phyloP scores from a whole-genome alignment of 2,329 filamentous ascomycete species.

The Colletotrichum brevisporum region DNA sequence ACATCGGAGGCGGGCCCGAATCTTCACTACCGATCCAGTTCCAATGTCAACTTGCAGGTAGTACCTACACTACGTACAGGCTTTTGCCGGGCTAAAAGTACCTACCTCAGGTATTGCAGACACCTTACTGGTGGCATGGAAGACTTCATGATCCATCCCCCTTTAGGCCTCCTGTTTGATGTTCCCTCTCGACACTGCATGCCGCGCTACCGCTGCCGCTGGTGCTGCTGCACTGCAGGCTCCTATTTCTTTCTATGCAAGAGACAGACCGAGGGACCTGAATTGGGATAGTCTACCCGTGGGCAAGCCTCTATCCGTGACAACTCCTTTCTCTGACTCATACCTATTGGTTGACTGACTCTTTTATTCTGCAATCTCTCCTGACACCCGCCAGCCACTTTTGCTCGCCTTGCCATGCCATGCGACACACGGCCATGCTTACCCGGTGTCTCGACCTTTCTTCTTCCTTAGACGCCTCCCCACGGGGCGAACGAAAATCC shows the following conservation, averaged over 20 bases:
- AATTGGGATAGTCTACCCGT: conserved; percentile 14
- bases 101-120: too few relatives aligned
- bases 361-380: conserved; percentile 14
- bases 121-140: too few relatives aligned
- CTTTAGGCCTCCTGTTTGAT: conserved; percentile 1
- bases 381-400: not conserved
- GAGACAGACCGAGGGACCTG: conserved; percentile 8
- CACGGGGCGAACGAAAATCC: conserved; percentile 12
- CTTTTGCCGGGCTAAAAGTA: too few relatives aligned
- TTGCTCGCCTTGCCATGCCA: not conserved
- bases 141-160: not conserved
- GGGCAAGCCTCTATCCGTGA: conserved; percentile 24
- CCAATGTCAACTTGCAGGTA: conserved; percentile 2
- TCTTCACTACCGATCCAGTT: conserved; percentile 26
- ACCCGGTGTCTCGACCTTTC: not conserved
- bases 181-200: not conserved
- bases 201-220: conserved; percentile 5
- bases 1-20: conserved; percentile 37
- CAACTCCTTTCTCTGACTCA: conserved; percentile 31
- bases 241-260: not conserved
- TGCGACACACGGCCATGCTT: not conserved
- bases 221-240: not conserved
- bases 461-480: not conserved
- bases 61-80: too few relatives aligned
- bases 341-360: conserved; percentile 14